phyloP scores from a whole-genome alignment of 1,139 yeast species.

The Diutina rugosa region DNA sequence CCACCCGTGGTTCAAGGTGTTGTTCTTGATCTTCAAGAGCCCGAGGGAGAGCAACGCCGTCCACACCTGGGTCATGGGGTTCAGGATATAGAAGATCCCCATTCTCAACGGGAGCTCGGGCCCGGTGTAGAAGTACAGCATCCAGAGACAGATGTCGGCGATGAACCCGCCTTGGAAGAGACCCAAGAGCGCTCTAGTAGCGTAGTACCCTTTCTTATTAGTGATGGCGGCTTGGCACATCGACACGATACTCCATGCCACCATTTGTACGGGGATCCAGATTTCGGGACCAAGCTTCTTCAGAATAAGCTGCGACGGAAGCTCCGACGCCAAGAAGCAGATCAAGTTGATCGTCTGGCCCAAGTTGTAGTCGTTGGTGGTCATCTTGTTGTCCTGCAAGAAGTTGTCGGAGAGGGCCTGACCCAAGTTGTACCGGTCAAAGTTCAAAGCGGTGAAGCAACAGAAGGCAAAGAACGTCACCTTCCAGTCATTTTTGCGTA shows the following conservation, averaged over 20 bases:
- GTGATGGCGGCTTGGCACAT: slow-evolving; percentile 29
- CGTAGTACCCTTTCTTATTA: slow-evolving; percentile 20
- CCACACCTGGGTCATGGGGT: slow-evolving; percentile 24
- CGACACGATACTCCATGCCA: slow-evolving; percentile 38
- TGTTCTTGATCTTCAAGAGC: slow-evolving; percentile 19
- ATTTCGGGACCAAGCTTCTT: slow-evolving; percentile 40
- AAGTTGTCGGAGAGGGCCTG: slow-evolving; percentile 41
- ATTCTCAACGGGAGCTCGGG: slow-evolving; percentile 35
- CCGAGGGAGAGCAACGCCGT: slow-evolving; percentile 34
- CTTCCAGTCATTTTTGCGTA: slow-evolving; percentile 28
- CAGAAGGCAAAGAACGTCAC: slow-evolving; percentile 36
- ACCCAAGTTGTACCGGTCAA: slow-evolving; percentile 36
- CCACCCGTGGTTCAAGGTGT: slow-evolving; percentile 10
- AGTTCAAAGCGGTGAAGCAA: slow-evolving; percentile 37
- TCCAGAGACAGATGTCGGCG: slow-evolving; percentile 41
- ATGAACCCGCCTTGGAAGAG: slow-evolving; percentile 44
- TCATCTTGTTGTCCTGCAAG: slow-evolving; percentile 27
- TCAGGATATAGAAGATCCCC: slow-evolving; percentile 37
- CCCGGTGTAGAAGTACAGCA: slow-evolving; percentile 42
- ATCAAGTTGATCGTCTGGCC: slow-evolving; percentile 34
- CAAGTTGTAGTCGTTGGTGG: slow-evolving; percentile 33
- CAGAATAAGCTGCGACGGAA: slow-evolving; percentile 42
- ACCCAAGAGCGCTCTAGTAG: slow-evolving; percentile 35
- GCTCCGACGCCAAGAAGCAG: slow-evolving; percentile 35
- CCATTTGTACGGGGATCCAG: slow-evolving; percentile 41